A percentile compares a stretch with the other conserved stretches of the same genome.
Evolutionary conservation across 2,329 filamentous ascomycete genomes (phyloP).

Genomic region (Gaeumannomyces tritici): DNA sequence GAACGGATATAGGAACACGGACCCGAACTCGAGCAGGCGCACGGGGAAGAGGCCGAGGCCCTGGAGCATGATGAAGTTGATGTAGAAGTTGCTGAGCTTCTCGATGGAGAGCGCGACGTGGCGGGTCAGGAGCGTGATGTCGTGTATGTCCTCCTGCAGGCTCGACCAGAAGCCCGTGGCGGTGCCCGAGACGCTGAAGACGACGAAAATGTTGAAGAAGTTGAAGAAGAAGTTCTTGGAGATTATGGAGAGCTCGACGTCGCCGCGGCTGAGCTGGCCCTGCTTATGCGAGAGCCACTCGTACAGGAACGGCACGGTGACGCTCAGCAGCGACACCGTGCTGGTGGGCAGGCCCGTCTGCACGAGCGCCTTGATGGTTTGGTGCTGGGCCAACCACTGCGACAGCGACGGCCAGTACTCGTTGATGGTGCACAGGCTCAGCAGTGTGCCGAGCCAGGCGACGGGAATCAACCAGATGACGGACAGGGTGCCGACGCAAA

Average conservation of each 20-base stretch:
- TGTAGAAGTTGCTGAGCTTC: slow-evolving; percentile 72
- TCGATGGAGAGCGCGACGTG: slow-evolving; percentile 69
- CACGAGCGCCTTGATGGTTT: slow-evolving; percentile 65
- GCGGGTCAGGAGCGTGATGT: slow-evolving; percentile 69
- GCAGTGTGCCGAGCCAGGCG: slow-evolving; percentile 64
- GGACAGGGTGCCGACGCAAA: slow-evolving; percentile 73
- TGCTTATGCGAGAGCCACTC: slow-evolving; percentile 86
- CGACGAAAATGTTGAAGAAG: slow-evolving; percentile 97
- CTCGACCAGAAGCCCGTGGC: slow-evolving; percentile 66
- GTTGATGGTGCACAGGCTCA: slow-evolving; percentile 74
- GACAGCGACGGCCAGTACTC: slow-evolving; percentile 64
- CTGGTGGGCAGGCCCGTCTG: slow-evolving; percentile 83
- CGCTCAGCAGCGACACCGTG: slow-evolving; percentile 76
- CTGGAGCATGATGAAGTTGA: slow-evolving; percentile 88
- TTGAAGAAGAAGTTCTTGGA: slow-evolving; percentile 99
- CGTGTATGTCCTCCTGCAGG: slow-evolving; percentile 64
- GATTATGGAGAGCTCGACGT: slow-evolving; percentile 88
- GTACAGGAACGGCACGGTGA: slow-evolving; percentile 88
- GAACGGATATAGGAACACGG: slow-evolving; percentile 74
- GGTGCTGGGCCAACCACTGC: slow-evolving; percentile 55
- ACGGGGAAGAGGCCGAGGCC: slow-evolving; percentile 91
- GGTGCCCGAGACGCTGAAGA: slow-evolving; percentile 83
- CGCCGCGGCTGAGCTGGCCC: slow-evolving; percentile 89
- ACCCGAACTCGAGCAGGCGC: slow-evolving; percentile 81
- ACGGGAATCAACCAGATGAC: slow-evolving; percentile 83